Evolutionary conservation across 164 flowering plant genomes (phyloP).

Genomic region (Berberis thunbergii): DNA sequence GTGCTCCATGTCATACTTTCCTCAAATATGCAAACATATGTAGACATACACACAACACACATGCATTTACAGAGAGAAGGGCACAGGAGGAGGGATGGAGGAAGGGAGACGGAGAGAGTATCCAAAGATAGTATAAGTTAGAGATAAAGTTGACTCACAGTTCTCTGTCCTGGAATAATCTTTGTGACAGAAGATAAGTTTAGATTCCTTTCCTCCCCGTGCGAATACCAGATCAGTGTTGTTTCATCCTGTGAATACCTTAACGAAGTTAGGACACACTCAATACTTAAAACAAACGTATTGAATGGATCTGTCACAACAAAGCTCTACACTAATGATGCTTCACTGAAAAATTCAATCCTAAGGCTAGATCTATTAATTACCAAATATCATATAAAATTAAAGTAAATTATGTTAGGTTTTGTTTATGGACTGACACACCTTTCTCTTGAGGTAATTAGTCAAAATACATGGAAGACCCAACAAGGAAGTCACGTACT

Average conservation of each 20-base stretch:
- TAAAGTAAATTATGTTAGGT: not conserved
- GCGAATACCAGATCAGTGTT: conserved; percentile 39
- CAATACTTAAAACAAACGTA: not conserved
- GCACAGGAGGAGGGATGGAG: not conserved
- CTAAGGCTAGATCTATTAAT: too few species aligned
- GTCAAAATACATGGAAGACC: not conserved
- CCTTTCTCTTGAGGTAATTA: not conserved
- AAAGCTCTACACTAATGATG: not conserved
- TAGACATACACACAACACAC: too few species aligned
- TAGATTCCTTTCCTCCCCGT: conserved; percentile 33
- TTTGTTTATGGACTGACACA: not conserved
- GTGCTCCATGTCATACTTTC: too few species aligned
- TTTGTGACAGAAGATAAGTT: conserved; percentile 26
- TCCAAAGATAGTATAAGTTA: not conserved
- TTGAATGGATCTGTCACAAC: not conserved
- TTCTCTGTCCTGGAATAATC: conserved; percentile 46
- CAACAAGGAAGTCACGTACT: not conserved
- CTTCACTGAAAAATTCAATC: not conserved
- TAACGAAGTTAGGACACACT: not conserved
- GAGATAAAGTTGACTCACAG: conserved; percentile 26
- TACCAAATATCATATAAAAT: too few species aligned
- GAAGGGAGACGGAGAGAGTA: not conserved
- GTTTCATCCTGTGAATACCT: conserved; percentile 27
- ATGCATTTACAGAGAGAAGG: not conserved
- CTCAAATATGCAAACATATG: too few species aligned